Conservation (phyloP, 1,284 basidiomycete species). For the Puccinia polysora region DNA sequence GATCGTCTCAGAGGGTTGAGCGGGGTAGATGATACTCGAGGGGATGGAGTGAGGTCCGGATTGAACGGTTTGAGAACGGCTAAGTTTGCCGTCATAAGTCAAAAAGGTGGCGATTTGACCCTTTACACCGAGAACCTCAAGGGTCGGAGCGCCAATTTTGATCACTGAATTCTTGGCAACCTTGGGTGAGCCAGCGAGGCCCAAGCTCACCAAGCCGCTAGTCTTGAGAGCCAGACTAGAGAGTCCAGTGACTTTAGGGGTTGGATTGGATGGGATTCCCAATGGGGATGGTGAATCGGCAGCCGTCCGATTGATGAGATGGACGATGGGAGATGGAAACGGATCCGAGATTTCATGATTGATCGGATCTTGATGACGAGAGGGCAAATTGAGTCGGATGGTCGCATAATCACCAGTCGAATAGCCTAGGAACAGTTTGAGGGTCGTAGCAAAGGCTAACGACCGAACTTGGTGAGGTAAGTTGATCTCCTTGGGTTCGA, state of each 20-base stretch:
- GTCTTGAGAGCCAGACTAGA: conserved; percentile 29
- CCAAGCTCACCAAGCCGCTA: conserved; percentile 7
- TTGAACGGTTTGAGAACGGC: conserved; percentile 54
- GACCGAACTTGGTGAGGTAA: conserved; percentile 46
- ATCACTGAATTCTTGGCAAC: conserved; percentile 24
- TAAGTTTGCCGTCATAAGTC: conserved; percentile 54
- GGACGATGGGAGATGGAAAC: conserved; percentile 46
- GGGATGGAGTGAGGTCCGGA: conserved; percentile 48
- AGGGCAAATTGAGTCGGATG: conserved; percentile 59
- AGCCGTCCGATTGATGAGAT: conserved; percentile 11
- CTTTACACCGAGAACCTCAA: conserved; percentile 31
- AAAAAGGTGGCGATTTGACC: conserved; percentile 37
- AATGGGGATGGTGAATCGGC: not conserved
- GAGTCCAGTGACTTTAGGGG: not conserved
- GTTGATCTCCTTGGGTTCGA: conserved; percentile 66
- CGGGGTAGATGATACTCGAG: conserved; percentile 47
- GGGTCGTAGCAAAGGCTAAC: conserved; percentile 45
- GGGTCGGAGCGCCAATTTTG: conserved; percentile 5
- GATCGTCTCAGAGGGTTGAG: conserved; percentile 53
- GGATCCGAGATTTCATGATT: conserved; percentile 64
- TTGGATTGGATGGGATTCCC: not conserved
- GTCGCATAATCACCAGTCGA: conserved; percentile 40
- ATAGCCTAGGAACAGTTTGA: conserved; percentile 25
- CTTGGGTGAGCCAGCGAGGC: conserved; percentile 7
- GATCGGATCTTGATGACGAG: conserved; percentile 56